These are phyloP conservation scores for Candida ascalaphidarum DNA, from an alignment of 805 yeast species.

Conservation along the genomic window DNA sequence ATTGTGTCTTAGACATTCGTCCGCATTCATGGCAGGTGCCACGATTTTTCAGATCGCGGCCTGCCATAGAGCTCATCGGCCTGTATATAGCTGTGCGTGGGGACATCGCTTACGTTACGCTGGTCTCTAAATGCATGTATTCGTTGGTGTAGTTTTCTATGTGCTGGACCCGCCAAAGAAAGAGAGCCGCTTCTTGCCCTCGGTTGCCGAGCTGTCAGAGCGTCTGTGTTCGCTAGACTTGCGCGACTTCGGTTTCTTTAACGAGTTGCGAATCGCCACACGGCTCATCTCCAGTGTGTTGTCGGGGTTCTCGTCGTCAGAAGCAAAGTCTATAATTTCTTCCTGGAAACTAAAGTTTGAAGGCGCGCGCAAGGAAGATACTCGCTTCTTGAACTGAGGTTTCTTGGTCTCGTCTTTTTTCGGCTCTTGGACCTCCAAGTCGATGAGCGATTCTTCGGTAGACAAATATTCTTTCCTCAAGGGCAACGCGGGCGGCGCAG, in stretches of 20 bases:
- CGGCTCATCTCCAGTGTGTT: slow-evolving; percentile 29
- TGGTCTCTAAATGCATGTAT: no score
- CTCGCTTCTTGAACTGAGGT: slow-evolving; percentile 25
- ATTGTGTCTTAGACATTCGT: no score
- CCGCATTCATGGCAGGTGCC: no score
- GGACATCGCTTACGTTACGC: no score
- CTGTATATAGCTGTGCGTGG: no score
- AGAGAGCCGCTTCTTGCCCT: slow-evolving; percentile 14
- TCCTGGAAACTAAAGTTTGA: slow-evolving; percentile 27
- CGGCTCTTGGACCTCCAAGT: no score
- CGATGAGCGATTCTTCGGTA: no score
- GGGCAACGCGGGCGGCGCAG: not conserved
- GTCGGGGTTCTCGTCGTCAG: slow-evolving; percentile 35
- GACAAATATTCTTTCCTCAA: no score
- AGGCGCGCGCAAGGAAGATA: slow-evolving; percentile 19
- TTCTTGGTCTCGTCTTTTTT: slow-evolving; percentile 5
- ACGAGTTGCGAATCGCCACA: slow-evolving; percentile 29
- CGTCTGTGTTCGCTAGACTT: slow-evolving; percentile 22
- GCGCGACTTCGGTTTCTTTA: slow-evolving; percentile 21
- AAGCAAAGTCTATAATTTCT: slow-evolving; percentile 37
- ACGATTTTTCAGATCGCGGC: no score
- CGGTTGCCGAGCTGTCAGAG: slow-evolving; percentile 16
- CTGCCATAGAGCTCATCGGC: no score
- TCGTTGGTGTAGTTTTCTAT: no score
- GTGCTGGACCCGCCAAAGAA: slow-evolving; percentile 12